These are phyloP conservation scores for Alternaria tenuissima DNA, from an alignment of 2,329 filamentous ascomycete species.

Conservation along the genomic window DNA sequence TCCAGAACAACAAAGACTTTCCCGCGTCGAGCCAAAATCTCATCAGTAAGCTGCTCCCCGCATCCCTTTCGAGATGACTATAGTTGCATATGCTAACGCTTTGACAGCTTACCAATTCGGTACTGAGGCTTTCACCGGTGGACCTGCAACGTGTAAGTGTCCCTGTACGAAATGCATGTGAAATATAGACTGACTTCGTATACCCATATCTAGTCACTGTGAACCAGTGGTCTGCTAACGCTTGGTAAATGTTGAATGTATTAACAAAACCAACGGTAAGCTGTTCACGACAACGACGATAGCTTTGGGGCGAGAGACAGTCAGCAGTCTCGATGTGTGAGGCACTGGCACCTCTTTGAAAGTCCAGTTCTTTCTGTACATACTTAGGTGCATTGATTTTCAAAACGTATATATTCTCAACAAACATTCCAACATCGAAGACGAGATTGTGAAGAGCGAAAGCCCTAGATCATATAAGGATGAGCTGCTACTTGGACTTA, in stretches of 20 bases:
- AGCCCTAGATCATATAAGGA: neutral
- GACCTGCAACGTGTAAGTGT: constrained; percentile 23
- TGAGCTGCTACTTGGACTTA: neutral
- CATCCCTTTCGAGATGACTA: neutral
- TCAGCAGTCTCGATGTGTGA: neutral
- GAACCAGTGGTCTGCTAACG: constrained; percentile 23
- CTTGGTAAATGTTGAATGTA: constrained; percentile 3
- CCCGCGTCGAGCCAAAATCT: constrained; percentile 30
- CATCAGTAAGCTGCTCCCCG: constrained; percentile 26
- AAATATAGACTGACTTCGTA: too few relatives aligned
- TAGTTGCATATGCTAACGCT: neutral
- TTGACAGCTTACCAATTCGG: constrained; percentile 31
- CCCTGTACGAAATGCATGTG: too few relatives aligned
- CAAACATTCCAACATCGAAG: neutral
- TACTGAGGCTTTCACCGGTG: constrained; percentile 36
- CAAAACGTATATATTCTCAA: constrained; percentile 1
- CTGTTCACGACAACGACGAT: neutral
- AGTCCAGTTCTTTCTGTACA: neutral
- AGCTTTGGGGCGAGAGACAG: neutral
- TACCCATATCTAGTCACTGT: constrained; percentile 15
- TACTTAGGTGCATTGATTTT: neutral
- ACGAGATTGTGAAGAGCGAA: neutral
- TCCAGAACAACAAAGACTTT: constrained; percentile 59
- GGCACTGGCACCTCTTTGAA: neutral
- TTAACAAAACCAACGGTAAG: neutral